phyloP scores from a whole-genome alignment of 2,329 filamentous ascomycete genomes.

The Trichoderma atrobrunneum region DNA sequence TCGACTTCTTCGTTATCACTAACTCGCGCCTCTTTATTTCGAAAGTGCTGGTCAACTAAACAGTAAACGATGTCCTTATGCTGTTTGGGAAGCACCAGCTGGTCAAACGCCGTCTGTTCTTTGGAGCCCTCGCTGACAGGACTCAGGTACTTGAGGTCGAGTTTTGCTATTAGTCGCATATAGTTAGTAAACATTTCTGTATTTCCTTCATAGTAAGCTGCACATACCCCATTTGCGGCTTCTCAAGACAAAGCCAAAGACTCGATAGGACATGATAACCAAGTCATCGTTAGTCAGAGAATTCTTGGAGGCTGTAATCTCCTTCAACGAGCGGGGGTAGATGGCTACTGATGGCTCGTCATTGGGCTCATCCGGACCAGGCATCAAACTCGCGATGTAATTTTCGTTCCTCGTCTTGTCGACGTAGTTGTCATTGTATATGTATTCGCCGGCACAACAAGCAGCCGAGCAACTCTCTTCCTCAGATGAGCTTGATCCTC shows the following conservation, averaged over 20 bases:
- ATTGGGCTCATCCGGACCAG: not conserved
- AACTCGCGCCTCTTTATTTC: slow-evolving; percentile 23
- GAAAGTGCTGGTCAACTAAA: slow-evolving; percentile 10
- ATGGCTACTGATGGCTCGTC: not conserved
- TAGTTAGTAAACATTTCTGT: not conserved
- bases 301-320: not conserved
- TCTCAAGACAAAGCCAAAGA: slow-evolving; percentile 35
- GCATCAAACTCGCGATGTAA: slow-evolving; percentile 4
- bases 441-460: not conserved
- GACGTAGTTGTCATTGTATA: slow-evolving; percentile 7
- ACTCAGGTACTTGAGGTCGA: not conserved
- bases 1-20: slow-evolving; percentile 3
- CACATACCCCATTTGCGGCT: slow-evolving; percentile 34
- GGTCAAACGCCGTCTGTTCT: slow-evolving; percentile 27
- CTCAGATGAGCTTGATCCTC: not conserved
- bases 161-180: not conserved
- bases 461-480: not conserved
- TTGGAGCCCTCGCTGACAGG: not conserved
- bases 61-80: slow-evolving; percentile 13
- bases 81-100: slow-evolving; percentile 25
- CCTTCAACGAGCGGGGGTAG: not conserved
- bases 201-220: not conserved
- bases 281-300: slow-evolving; percentile 26
- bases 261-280: slow-evolving; percentile 33
- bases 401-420: slow-evolving; percentile 13